phyloP scores from a whole-genome alignment of 352 stramenopile species.

The Globisporangium viniferum region DNA sequence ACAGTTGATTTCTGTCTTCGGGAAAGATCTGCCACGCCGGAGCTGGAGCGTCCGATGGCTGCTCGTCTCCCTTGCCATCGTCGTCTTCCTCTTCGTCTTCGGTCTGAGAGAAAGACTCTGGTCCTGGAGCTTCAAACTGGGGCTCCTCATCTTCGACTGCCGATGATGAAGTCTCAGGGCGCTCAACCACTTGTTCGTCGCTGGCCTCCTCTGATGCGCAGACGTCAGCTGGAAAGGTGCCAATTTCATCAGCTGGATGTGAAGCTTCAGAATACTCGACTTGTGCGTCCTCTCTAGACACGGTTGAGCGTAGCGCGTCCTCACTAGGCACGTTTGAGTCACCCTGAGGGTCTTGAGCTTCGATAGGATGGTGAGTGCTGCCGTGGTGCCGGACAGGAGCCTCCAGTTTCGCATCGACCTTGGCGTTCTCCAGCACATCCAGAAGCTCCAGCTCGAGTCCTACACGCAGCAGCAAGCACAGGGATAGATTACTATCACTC shows the following conservation, averaged over 20 bases:
- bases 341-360: background rate
- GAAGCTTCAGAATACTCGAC: background rate
- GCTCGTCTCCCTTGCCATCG: background rate
- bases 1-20: constrained; percentile 10
- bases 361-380: background rate
- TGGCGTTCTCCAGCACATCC: constrained; percentile 5
- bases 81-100: background rate
- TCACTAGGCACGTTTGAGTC: background rate
- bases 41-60: background rate
- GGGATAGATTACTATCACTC: background rate
- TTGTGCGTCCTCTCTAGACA: too few species aligned
- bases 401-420: background rate
- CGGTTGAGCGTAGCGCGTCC: background rate
- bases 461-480: constrained; percentile 7
- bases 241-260: background rate
- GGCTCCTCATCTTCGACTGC: background rate
- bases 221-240: background rate
- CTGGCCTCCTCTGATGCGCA: background rate
- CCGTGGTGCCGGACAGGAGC: background rate
- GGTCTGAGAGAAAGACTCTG: background rate
- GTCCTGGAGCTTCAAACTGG: background rate
- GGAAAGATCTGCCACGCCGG: constrained; percentile 16
- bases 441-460: constrained; percentile 30
- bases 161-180: background rate
- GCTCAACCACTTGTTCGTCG: background rate